Evolutionary conservation across 192 early-diverging fungal genomes (phyloP).

Genomic region (Lunasporangiospora selenospora): DNA sequence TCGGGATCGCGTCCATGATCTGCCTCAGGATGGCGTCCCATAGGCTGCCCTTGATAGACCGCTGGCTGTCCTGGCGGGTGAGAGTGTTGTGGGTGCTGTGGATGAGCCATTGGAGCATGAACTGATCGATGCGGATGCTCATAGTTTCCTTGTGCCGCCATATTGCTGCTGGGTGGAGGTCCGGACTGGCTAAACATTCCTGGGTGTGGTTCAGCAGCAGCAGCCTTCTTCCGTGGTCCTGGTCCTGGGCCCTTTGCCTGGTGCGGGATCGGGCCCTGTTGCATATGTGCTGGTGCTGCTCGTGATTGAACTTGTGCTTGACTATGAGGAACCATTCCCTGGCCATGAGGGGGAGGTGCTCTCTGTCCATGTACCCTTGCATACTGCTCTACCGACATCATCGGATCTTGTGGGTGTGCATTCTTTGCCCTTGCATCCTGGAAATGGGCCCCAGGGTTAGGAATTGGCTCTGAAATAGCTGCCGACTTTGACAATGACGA

Average conservation of each 20-base stretch:
- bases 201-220: constrained; percentile 16
- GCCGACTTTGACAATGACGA: constrained; percentile 27
- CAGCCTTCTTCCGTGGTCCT: constrained; percentile 18
- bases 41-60: neutral
- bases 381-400: constrained; percentile 10
- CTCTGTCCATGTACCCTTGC: too few relatives aligned
- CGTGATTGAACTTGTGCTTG: neutral
- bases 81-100: constrained; percentile 1
- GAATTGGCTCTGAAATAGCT: constrained; percentile 2
- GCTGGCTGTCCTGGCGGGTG: neutral
- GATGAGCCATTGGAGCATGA: neutral
- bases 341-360: too few relatives aligned
- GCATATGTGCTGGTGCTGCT: neutral
- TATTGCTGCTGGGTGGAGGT: neutral
- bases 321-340: too few relatives aligned
- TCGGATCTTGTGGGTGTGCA: too few relatives aligned
- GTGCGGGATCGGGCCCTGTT: neutral
- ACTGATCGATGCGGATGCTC: constrained; percentile 3
- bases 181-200: constrained; percentile 12
- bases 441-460: too few relatives aligned
- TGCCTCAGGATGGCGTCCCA: neutral
- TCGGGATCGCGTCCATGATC: neutral
- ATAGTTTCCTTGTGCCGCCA: constrained; percentile 5
- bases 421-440: too few relatives aligned
- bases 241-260: neutral